Evolutionary conservation across 2,329 filamentous ascomycete genomes (phyloP).

Genomic region (Penicillium sp.): DNA sequence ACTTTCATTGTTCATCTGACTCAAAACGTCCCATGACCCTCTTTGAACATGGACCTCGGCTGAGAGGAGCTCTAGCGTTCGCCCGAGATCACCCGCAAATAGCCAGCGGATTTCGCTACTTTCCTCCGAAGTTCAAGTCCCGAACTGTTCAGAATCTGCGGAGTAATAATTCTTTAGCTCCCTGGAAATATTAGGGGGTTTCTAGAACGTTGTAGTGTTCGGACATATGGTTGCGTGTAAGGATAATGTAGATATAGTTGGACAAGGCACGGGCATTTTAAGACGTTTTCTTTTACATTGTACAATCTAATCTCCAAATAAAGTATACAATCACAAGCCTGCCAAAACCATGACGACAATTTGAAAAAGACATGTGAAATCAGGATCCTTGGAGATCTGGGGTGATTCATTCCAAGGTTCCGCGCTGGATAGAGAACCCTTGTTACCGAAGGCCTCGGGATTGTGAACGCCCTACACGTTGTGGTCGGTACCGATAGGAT

Average conservation of each 20-base stretch:
- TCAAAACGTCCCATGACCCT: conserved; percentile 16
- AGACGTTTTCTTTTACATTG: background rate
- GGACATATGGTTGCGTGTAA: background rate
- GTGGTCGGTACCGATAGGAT: conserved; percentile 4
- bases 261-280: background rate
- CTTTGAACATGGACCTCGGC: conserved; percentile 20
- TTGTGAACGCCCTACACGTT: conserved; percentile 4
- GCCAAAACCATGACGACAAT: conserved; percentile 20
- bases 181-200: background rate
- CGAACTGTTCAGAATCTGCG: conserved; percentile 6
- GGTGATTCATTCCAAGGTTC: conserved; percentile 4
- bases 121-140: conserved; percentile 3
- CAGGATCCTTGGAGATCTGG: conserved; percentile 19
- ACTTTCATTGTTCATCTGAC: conserved; percentile 11
- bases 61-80: conserved; percentile 18
- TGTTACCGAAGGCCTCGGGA: conserved; percentile 30
- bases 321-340: conserved; percentile 13
- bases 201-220: background rate
- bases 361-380: conserved; percentile 23
- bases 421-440: conserved; percentile 15
- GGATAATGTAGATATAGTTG: background rate
- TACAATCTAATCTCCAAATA: background rate
- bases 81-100: conserved; percentile 22
- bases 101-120: conserved; percentile 15
- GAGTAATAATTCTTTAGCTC: conserved; percentile 14